Conservation (phyloP, 257 asterid genomes). For the Nicotiana noctiflora region DNA sequence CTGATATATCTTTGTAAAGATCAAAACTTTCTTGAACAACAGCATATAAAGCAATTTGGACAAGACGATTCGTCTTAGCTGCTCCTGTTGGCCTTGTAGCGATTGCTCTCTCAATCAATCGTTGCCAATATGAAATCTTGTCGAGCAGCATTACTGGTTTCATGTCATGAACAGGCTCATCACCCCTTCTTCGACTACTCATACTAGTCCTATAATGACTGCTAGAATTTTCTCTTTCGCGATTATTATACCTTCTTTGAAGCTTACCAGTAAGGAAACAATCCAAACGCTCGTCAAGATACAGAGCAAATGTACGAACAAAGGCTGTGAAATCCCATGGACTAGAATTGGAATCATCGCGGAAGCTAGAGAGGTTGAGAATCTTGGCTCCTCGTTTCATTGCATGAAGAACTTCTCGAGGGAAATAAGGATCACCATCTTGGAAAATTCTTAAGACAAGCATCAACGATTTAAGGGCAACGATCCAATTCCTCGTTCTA, state of each 20-base stretch:
- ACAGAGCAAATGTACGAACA: conserved; percentile 66
- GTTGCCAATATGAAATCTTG: conserved; percentile 63
- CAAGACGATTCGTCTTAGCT: conserved; percentile 50
- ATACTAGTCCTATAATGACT: conserved; percentile 13
- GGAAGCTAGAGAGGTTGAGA: conserved; percentile 65
- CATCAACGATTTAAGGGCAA: conserved; percentile 63
- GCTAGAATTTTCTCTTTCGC: conserved; percentile 21
- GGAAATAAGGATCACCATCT: conserved; percentile 87
- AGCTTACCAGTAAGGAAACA: conserved; percentile 78
- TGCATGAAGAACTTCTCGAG: conserved; percentile 83
- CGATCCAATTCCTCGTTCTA: conserved; percentile 82
- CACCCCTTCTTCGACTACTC: conserved; percentile 24
- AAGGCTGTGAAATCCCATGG: conserved; percentile 89
- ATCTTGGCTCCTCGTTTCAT: conserved; percentile 80
- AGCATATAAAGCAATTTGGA: conserved; percentile 54
- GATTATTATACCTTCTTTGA: conserved; percentile 28
- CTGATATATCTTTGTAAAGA: conserved; percentile 65
- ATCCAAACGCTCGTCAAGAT: conserved; percentile 74
- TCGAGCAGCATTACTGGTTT: conserved; percentile 79
- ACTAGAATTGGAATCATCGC: conserved; percentile 69
- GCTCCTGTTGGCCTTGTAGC: conserved; percentile 75
- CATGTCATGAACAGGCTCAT: conserved; percentile 56
- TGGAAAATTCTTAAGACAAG: conserved; percentile 76
- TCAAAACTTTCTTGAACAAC: conserved; percentile 73
- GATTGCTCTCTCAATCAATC: conserved; percentile 65